These are phyloP conservation scores for Penicillium longicatenatum DNA, from an alignment of 495 filamentous ascomycete species.

Conservation along the genomic window DNA sequence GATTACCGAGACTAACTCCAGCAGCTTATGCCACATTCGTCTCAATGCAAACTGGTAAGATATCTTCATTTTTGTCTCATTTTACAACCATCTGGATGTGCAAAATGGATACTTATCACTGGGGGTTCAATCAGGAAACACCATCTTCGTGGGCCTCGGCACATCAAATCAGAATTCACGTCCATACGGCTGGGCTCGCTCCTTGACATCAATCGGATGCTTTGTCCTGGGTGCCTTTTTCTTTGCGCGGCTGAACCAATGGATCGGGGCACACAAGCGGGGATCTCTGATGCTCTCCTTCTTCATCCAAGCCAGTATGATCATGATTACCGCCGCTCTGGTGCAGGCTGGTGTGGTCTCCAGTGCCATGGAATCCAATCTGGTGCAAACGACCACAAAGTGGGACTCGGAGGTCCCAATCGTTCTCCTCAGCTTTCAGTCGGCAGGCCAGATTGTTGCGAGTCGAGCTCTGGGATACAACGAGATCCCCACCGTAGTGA, in stretches of 20 bases:
- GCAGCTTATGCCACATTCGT: slow-evolving; percentile 56
- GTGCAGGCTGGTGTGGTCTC: slow-evolving; percentile 48
- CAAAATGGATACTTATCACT: too few species aligned
- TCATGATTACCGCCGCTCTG: slow-evolving; percentile 56
- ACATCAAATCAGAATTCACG: slow-evolving; percentile 52
- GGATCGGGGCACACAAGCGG: slow-evolving; percentile 39
- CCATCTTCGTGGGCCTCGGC: slow-evolving; percentile 63
- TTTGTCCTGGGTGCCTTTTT: slow-evolving; percentile 55
- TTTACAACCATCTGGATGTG: too few species aligned
- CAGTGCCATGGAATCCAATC: slow-evolving; percentile 20
- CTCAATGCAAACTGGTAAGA: slow-evolving; percentile 55
- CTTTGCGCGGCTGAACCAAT: slow-evolving; percentile 37
- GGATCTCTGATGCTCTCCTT: slow-evolving; percentile 55
- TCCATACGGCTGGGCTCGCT: slow-evolving; percentile 60
- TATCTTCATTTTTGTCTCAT: background rate
- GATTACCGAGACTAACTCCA: background rate
- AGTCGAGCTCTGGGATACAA: slow-evolving; percentile 62
- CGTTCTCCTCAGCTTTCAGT: slow-evolving; percentile 66
- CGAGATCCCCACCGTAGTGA: slow-evolving; percentile 71
- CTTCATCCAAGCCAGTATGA: slow-evolving; percentile 52
- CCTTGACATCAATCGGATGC: slow-evolving; percentile 53
- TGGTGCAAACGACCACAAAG: slow-evolving; percentile 5
- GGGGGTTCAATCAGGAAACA: too few species aligned
- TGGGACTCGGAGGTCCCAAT: slow-evolving; percentile 48
- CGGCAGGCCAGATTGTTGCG: slow-evolving; percentile 67